Base-by-base conservation (phyloP, 768 basidiomycete genomes). In the Dioszegia crocea region DNA sequence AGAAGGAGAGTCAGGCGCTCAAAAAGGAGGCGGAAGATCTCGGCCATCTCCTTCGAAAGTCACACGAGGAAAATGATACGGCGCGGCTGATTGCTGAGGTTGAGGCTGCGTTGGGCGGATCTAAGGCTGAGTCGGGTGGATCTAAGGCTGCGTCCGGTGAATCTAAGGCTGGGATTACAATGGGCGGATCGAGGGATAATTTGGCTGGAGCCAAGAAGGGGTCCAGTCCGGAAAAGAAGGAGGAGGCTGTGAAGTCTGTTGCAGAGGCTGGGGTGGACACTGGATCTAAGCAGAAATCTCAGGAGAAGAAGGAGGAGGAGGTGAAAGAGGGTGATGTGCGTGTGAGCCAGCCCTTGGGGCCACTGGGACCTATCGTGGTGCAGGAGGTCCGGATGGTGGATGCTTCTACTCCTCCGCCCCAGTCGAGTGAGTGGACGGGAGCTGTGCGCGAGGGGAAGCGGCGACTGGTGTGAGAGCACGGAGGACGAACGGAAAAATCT, bases 11-110 rank as follows among this genome's bases (percentile, higher is more conserved):
- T 48, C 53, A 70, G 39, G 60, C 66, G 36, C 26, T 76, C 12
- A 59, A 62, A 51, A 55, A 60, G n/a, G 71, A 74, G 56, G 73
- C 70, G 9, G 43, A 64, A 38, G 62, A 57, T 23, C 52, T 76
- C 16, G 64, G 62, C 6, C 53, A 66, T 12, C 16, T 74, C 23
- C 56, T 74, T 27, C 62, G 59, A n/a, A 41, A 57, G 21, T 39
- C 66, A n/a, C 53, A 55, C 5, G 64, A 67, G 31, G 59, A 63
- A 40, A 65, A 65, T 16, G 60, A 62, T 55, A 56, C 60, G 40
- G 53, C 53, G 16, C 51, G 51, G 4, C 44, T 73, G 26, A 57
- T 68, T 6, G 36, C 24, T 21, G 62, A 64, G 55, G 71, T 67
- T 11, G 61, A 68, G 49, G 48, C 23, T n/a, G 68, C 63, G 31